Base-by-base conservation (phyloP, 768 basidiomycete genomes). In the Pholiota microspora region DNA sequence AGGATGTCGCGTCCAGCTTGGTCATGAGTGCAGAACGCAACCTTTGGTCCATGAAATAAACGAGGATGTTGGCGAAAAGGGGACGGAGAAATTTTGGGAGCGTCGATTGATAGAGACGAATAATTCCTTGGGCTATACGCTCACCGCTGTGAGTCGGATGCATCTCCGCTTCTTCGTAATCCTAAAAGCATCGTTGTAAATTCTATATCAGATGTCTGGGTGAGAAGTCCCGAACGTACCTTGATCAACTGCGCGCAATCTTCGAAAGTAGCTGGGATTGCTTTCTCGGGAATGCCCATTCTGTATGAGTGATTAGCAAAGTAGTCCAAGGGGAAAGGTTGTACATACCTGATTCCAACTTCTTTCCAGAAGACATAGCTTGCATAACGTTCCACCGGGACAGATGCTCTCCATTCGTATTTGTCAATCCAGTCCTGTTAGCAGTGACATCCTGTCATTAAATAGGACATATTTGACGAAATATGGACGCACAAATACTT, bases 31-130 rank as follows among this genome's bases (percentile, higher is more conserved):
- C 50, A 21, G 34, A n/a, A 16, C 50, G 50, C 15, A 51, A 27
- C 13, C 50, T 32, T 4, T 21, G 10, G 21, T 51, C 50, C 50
- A 51, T 51, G 21, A 51, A 51, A 24, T 32, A 51, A 28, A 51
- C 27, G 16, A 51, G 27, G 23, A 51, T 40, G 18, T 51, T 51
- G 32, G 50, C 25, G 24, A 51, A 38, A 4, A 51, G 50, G 7
- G 50, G 50, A 28, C 50, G 36, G 5, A 51, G 46, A 16, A 48
- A 48, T 7, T 34, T 29, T 34, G 46, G 46, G 23, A 48, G 46
- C 2, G 46, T 48, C 10, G 29, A 31, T 48, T 48, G n/a, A 23
- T 48, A 48, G 28, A 48, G 46, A 13, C 29, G 46, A n/a, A 48
- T 13, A 34, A 48, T 34, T 29, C 29, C 46, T 34, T 48, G 46